Conservation (phyloP, 2,329 filamentous ascomycete species). For the Microcyclosporella mali region DNA sequence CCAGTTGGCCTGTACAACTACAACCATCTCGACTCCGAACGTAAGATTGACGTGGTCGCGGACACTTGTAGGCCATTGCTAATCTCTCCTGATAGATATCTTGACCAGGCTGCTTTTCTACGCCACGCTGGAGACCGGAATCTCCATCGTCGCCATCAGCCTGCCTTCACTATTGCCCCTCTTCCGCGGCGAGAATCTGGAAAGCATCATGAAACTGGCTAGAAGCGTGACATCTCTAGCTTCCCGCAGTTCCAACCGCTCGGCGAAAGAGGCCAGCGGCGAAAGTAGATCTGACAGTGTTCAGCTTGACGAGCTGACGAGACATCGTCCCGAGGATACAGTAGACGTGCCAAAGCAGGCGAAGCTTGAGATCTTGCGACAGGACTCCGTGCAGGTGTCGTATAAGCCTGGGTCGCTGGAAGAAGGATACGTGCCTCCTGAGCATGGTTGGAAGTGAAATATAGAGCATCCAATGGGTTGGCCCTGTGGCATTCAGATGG, state of each 20-base stretch:
- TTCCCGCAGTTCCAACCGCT: neutral
- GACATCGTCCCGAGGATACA: neutral
- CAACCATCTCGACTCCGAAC: neutral
- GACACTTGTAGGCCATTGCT: neutral
- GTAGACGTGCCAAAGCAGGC: neutral
- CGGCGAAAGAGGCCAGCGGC: neutral
- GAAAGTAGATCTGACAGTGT: neutral
- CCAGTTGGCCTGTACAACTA: neutral
- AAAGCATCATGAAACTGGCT: neutral
- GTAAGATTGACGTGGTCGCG: neutral
- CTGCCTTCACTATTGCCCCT: slow-evolving; percentile 2
- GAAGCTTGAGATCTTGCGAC: neutral
- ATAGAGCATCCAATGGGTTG: too few relatives aligned
- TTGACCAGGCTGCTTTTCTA: neutral
- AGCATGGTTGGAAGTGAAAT: too few relatives aligned
- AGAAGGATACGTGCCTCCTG: too few relatives aligned
- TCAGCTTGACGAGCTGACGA: slow-evolving; percentile 1
- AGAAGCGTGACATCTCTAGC: slow-evolving; percentile 1
- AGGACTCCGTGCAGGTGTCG: slow-evolving; percentile 1
- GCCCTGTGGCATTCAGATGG: too few relatives aligned
- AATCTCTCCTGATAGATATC: neutral
- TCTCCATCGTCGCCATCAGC: slow-evolving; percentile 1
- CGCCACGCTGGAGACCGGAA: neutral
- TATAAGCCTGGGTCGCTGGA: too few relatives aligned
- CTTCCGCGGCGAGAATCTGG: neutral